phyloP scores from a whole-genome alignment of 2,329 filamentous ascomycete genomes.

The Septoria petroselini region DNA sequence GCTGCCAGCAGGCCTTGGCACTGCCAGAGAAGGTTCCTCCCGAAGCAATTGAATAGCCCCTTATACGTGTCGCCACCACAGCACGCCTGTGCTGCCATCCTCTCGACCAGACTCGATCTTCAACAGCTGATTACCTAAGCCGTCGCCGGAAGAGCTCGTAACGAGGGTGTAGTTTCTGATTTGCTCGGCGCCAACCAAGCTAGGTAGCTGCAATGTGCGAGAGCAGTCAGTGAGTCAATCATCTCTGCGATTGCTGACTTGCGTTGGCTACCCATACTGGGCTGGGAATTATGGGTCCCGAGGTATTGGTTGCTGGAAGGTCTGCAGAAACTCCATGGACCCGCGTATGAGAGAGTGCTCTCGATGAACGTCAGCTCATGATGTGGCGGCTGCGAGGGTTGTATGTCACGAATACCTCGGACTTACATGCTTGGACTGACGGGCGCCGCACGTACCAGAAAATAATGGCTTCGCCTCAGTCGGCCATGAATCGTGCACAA shows the following conservation, averaged over 20 bases:
- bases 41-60: no score
- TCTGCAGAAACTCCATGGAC: neutral
- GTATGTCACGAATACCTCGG: neutral
- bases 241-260: no score
- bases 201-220: neutral
- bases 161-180: slow-evolving; percentile 2
- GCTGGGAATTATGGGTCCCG: slow-evolving; percentile 4
- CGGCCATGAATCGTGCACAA: no score
- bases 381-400: neutral
- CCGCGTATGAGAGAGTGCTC: slow-evolving; percentile 4
- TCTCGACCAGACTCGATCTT: slow-evolving; percentile 3
- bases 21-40: no score
- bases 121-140: slow-evolving; percentile 3
- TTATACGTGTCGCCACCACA: slow-evolving; percentile 12
- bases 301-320: neutral
- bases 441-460: no score
- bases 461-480: no score
- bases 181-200: slow-evolving; percentile 1
- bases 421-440: no score
- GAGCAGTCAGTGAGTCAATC: no score
- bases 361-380: neutral
- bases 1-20: no score
- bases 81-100: slow-evolving; percentile 3
- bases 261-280: slow-evolving; percentile 10
- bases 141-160: neutral